phyloP scores from a whole-genome alignment of 495 filamentous ascomycete genomes.

The Chaetomium cochliodes region DNA sequence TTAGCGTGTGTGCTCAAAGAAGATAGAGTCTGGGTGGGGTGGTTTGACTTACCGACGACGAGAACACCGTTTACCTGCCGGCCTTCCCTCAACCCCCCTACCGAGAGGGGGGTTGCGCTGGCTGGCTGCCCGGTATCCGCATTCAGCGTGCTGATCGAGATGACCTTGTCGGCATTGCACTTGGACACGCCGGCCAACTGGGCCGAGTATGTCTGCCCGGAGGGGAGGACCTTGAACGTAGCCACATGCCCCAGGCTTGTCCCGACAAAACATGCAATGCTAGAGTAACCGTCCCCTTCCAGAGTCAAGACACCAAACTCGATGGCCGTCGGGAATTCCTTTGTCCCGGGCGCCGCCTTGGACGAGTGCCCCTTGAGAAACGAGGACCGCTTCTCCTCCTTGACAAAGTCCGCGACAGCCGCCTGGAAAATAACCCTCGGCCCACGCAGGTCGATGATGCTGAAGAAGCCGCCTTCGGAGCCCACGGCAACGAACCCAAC shows the following conservation, averaged over 20 bases:
- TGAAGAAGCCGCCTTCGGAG: constrained; percentile 74
- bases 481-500: constrained; percentile 89
- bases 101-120: constrained; percentile 66
- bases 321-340: constrained; percentile 73
- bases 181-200: constrained; percentile 63
- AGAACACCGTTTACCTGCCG: constrained; percentile 66
- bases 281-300: constrained; percentile 91
- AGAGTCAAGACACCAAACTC: constrained; percentile 94
- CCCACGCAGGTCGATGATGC: constrained; percentile 81
- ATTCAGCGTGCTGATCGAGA: constrained; percentile 74
- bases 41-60: constrained; percentile 48
- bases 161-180: constrained; percentile 70
- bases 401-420: constrained; percentile 63
- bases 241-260: constrained; percentile 78
- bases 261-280: constrained; percentile 87
- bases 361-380: constrained; percentile 51
- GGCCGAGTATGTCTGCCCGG: constrained; percentile 68
- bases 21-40: background rate
- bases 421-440: constrained; percentile 80
- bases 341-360: constrained; percentile 41
- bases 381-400: constrained; percentile 66
- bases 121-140: constrained; percentile 73
- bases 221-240: constrained; percentile 86
- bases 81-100: constrained; percentile 71
- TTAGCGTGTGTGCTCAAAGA: background rate